Conservation (phyloP, 805 yeast species). For the Komagataella populi region DNA sequence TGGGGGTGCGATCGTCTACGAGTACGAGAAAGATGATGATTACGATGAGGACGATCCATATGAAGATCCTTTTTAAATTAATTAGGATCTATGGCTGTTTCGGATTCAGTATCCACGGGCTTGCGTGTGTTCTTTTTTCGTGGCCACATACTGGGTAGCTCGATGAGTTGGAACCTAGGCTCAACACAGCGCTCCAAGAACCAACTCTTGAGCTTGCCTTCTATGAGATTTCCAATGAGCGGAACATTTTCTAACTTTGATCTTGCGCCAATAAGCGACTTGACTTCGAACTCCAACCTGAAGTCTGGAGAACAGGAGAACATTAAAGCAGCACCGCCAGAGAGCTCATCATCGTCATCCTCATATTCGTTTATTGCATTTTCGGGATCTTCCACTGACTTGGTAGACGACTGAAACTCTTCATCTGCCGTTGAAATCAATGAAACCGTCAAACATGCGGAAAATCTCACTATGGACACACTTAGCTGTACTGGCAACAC, state of each 20-base stretch:
- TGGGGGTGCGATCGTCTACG: slow-evolving; percentile 93
- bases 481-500: slow-evolving; percentile 73
- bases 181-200: slow-evolving; percentile 87
- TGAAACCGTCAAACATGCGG: slow-evolving; percentile 79
- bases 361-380: slow-evolving; percentile 13
- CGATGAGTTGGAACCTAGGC: slow-evolving; percentile 80
- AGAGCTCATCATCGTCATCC: slow-evolving; percentile 9
- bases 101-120: slow-evolving; percentile 8
- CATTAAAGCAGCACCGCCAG: slow-evolving; percentile 57
- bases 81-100: neutral
- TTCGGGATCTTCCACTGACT: slow-evolving; percentile 3
- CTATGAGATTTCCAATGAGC: slow-evolving; percentile 74
- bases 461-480: slow-evolving; percentile 82
- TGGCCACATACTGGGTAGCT: slow-evolving; percentile 84
- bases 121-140: slow-evolving; percentile 42
- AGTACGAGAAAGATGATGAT: slow-evolving; percentile 93
- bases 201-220: slow-evolving; percentile 73
- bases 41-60: slow-evolving; percentile 97
- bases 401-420: slow-evolving; percentile 8
- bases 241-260: slow-evolving; percentile 91
- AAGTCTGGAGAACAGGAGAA: slow-evolving; percentile 89
- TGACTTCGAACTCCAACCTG: slow-evolving; percentile 76
- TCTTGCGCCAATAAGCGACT: slow-evolving; percentile 82
- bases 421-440: slow-evolving; percentile 33
- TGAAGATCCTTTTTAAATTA: slow-evolving; percentile 74